These are phyloP conservation scores for Thalassiosira hispida DNA, from an alignment of 352 stramenopile species.

Conservation along the genomic window DNA sequence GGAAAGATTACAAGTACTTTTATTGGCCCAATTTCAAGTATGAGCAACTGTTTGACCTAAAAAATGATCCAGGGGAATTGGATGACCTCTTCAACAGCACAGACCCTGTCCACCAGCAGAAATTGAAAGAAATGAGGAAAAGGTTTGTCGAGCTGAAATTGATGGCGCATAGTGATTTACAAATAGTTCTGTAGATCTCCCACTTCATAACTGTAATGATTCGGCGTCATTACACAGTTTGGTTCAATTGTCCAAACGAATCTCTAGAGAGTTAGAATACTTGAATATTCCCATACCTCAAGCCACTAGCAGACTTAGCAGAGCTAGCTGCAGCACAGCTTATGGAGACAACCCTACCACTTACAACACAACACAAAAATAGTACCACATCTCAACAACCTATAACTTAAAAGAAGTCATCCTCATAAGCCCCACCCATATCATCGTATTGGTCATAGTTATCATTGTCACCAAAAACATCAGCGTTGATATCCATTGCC, in stretches of 20 bases:
- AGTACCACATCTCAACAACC: neutral
- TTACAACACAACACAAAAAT: neutral
- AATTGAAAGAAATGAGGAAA: conserved; percentile 53
- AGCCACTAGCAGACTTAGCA: too few species aligned
- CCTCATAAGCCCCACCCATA: conserved; percentile 81
- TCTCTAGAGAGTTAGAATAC: too few species aligned
- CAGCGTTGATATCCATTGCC: conserved; percentile 72
- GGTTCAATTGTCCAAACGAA: too few species aligned
- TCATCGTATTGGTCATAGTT: conserved; percentile 85
- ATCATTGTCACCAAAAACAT: conserved; percentile 84
- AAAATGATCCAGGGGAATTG: conserved; percentile 70
- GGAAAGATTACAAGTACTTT: conserved; percentile 75
- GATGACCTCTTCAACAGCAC: conserved; percentile 66
- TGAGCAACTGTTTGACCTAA: conserved; percentile 75
- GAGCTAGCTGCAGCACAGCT: too few species aligned
- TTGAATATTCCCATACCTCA: too few species aligned
- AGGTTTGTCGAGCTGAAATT: conserved; percentile 57
- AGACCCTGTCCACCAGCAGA: conserved; percentile 41
- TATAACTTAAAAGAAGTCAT: conserved; percentile 82
- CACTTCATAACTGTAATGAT: neutral
- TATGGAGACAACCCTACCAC: too few species aligned
- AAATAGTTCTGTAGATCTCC: conserved; percentile 34
- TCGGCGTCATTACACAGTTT: too few species aligned
- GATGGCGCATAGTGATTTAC: conserved; percentile 50
- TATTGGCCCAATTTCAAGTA: conserved; percentile 56